Evolutionary conservation across 2,329 filamentous ascomycete species (phyloP).

Genomic region (Orbilia quercus): DNA sequence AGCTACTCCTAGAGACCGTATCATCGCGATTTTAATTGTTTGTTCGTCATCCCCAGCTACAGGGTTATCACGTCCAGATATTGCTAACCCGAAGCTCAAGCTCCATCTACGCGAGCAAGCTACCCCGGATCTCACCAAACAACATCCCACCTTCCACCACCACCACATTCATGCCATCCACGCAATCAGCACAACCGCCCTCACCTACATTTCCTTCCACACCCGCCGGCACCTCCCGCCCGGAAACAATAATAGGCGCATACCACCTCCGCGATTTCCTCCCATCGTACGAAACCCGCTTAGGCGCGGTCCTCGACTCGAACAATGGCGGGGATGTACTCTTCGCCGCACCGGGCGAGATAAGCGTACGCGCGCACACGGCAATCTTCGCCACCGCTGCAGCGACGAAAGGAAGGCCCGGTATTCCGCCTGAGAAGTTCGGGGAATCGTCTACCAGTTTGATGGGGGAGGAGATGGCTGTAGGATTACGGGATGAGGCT

Average conservation of each 20-base stretch:
- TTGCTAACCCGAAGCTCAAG: background rate
- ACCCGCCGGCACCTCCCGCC: slow-evolving; percentile 2
- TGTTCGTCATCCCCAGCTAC: too few species aligned
- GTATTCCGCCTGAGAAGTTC: slow-evolving; percentile 28
- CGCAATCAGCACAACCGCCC: too few species aligned
- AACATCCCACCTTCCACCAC: slow-evolving; percentile 12
- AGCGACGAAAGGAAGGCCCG: slow-evolving; percentile 31
- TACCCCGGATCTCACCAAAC: slow-evolving; percentile 9
- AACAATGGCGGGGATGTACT: slow-evolving; percentile 21
- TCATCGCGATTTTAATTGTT: too few species aligned
- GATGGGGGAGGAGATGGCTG: slow-evolving; percentile 4
- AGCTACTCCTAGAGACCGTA: too few species aligned
- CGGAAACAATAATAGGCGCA: slow-evolving; percentile 31
- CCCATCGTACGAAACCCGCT: slow-evolving; percentile 1
- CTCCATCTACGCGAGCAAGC: slow-evolving; percentile 1
- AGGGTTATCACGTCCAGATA: too few species aligned
- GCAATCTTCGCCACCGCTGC: slow-evolving; percentile 43
- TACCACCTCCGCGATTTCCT: slow-evolving; percentile 32
- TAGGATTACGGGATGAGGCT: background rate
- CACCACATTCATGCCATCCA: slow-evolving; percentile 4
- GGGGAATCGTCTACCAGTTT: too few species aligned
- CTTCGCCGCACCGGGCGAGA: slow-evolving; percentile 11
- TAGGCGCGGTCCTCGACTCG: background rate
- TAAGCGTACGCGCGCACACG: background rate
- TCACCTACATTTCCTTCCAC: background rate